A percentile compares a stretch with the other conserved stretches of the same genome.
Conservation (phyloP, 2,329 filamentous ascomycete species). For the Pseudopyricularia javanii region DNA sequence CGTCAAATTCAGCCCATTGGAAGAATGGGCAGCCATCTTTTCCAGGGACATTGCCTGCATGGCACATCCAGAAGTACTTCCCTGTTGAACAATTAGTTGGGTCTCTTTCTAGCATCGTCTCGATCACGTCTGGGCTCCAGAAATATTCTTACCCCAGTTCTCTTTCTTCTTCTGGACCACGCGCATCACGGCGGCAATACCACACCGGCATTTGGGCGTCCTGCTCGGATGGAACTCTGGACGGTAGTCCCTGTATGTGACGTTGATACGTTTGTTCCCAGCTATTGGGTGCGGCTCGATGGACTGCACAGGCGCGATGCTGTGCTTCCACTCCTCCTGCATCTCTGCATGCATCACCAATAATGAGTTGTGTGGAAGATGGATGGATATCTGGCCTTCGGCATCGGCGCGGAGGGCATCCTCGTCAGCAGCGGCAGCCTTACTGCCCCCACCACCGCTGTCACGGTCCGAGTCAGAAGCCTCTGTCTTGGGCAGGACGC, state of each 20-base stretch:
- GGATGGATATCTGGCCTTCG: constrained; percentile 81
- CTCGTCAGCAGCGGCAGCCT: constrained; percentile 36
- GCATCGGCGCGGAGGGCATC: constrained; percentile 36
- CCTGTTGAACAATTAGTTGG: constrained; percentile 19
- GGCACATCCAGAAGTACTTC: constrained; percentile 84
- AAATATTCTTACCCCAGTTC: constrained; percentile 44
- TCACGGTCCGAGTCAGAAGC: constrained; percentile 22
- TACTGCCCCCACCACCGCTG: constrained; percentile 26
- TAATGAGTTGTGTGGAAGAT: constrained; percentile 87
- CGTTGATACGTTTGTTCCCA: constrained; percentile 72
- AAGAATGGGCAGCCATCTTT: constrained; percentile 66
- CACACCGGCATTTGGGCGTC: constrained; percentile 70
- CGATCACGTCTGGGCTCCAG: too few relatives aligned
- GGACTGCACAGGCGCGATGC: constrained; percentile 59
- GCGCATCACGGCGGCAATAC: constrained; percentile 54
- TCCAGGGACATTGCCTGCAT: constrained; percentile 59
- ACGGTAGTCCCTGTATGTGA: constrained; percentile 86
- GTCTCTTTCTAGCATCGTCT: neutral
- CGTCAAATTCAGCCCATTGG: constrained; percentile 75
- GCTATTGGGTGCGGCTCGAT: constrained; percentile 79
- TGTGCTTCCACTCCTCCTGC: constrained; percentile 96
- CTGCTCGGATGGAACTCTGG: constrained; percentile 61
- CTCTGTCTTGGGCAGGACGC: constrained; percentile 46
- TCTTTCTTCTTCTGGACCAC: constrained; percentile 71
- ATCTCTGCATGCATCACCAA: constrained; percentile 96